These are phyloP conservation scores for Miamiensis avidus DNA, from an alignment of 169 alveolate species.

Conservation along the genomic window DNA sequence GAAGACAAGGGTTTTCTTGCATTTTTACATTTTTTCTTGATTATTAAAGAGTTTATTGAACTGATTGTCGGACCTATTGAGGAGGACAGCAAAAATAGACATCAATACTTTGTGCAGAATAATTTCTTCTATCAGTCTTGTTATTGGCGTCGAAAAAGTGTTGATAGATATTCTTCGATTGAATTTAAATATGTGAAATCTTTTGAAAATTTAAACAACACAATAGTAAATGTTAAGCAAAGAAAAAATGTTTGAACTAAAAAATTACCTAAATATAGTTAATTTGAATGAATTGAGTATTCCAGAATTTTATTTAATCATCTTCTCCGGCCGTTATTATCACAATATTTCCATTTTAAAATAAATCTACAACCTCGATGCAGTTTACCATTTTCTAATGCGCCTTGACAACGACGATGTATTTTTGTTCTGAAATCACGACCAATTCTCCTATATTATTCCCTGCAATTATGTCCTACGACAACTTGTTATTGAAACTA, in stretches of 20 bases:
- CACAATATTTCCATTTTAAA: constrained; percentile 35
- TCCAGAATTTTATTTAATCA: constrained; percentile 81
- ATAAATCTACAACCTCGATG: constrained; percentile 53
- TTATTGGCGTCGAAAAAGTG: constrained; percentile 14
- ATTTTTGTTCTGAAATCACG: constrained; percentile 66
- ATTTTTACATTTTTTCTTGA: constrained; percentile 48
- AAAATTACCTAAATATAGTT: constrained; percentile 34
- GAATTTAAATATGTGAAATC: background rate
- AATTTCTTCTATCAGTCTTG: background rate
- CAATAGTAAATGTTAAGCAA: background rate
- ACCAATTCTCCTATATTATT: constrained; percentile 77
- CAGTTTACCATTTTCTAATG: constrained; percentile 77
- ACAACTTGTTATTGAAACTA: constrained; percentile 60
- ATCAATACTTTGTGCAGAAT: constrained; percentile 64
- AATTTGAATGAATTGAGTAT: constrained; percentile 58
- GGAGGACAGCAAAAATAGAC: constrained; percentile 65
- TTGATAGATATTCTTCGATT: background rate
- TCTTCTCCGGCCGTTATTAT: constrained; percentile 84
- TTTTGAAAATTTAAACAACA: too few relatives aligned
- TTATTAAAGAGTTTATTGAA: constrained; percentile 38
- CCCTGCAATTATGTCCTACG: constrained; percentile 73
- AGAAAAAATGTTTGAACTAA: background rate
- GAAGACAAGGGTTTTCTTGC: background rate
- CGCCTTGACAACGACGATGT: constrained; percentile 66
- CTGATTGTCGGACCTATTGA: constrained; percentile 20